Percentiles rank a stretch among this genome's conserved stretches.
Conservation (phyloP, 139 green algal species). For the Chlorella sp. region DNA sequence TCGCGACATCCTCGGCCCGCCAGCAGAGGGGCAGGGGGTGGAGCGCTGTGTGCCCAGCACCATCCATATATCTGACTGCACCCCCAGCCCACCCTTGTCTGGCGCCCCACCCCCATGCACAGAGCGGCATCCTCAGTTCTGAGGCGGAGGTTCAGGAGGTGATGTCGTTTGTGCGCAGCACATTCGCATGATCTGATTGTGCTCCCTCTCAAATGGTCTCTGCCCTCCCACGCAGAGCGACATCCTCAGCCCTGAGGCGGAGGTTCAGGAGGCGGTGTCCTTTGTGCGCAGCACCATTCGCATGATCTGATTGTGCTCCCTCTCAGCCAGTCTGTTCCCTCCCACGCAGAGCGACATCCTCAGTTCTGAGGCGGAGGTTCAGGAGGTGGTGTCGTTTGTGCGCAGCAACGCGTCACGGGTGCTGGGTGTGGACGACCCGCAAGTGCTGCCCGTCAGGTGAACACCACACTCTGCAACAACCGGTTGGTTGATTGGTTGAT, state of each 20-base stretch:
- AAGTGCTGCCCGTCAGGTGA: slow-evolving; percentile 72
- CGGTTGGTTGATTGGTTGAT: no score
- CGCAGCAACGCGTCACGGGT: slow-evolving; percentile 71
- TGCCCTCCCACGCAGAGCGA: slow-evolving; percentile 60
- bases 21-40: slow-evolving; percentile 78
- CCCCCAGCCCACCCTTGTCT: no score
- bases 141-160: slow-evolving; percentile 78
- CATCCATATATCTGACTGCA: no score
- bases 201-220: no score
- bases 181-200: no score
- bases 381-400: slow-evolving; percentile 84
- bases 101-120: not conserved
- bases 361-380: slow-evolving; percentile 65
- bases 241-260: slow-evolving; percentile 67
- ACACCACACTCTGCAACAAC: not conserved
- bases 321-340: not conserved
- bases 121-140: slow-evolving; percentile 79
- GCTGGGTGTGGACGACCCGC: slow-evolving; percentile 65
- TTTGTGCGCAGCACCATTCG: slow-evolving; percentile 89
- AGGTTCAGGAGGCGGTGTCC: slow-evolving; percentile 75
- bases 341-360: slow-evolving; percentile 79
- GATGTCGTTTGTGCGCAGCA: slow-evolving; percentile 78
- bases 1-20: slow-evolving; percentile 77
- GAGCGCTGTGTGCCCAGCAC: slow-evolving; percentile 79
- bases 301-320: no score